These are phyloP conservation scores for barrel medic (Medicago truncatula) DNA, from an alignment of 306 rosid genomes.

Conservation along the genomic window DNA sequence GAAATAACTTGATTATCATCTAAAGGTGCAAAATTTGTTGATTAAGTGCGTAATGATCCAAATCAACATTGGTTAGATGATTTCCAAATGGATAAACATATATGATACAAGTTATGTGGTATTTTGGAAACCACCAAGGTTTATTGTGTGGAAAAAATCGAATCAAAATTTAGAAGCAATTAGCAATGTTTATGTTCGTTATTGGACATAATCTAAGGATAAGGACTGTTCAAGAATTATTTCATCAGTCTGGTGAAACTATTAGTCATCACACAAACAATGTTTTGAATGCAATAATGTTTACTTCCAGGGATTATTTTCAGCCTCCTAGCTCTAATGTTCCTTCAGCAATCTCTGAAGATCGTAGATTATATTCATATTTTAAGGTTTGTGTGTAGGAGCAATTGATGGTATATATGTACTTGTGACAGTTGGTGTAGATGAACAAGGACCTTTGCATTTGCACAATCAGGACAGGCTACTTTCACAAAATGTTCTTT, in stretches of 20 bases:
- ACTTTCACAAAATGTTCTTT: constrained; percentile 80
- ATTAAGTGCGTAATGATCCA: constrained; percentile 75
- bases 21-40: constrained; percentile 74
- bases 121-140: constrained; percentile 77
- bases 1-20: constrained; percentile 61
- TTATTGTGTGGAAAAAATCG: constrained; percentile 82
- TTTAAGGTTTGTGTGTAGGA: constrained; percentile 87
- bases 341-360: constrained; percentile 62
- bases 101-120: constrained; percentile 83
- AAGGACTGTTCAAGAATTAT: constrained; percentile 87
- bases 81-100: constrained; percentile 83
- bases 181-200: constrained; percentile 89
- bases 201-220: constrained; percentile 85
- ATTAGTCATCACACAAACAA: constrained; percentile 90
- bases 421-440: constrained; percentile 90
- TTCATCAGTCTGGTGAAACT: constrained; percentile 89
- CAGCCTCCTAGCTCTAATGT: constrained; percentile 67
- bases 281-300: constrained; percentile 81
- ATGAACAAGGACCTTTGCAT: constrained; percentile 96
- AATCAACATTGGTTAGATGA: constrained; percentile 73
- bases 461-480: constrained; percentile 65
- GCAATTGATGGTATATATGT: constrained; percentile 78
- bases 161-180: constrained; percentile 90
- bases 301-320: constrained; percentile 75
- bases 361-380: constrained; percentile 85